Base-by-base conservation (phyloP, 192 early-diverging fungal genomes). In the Entomortierella beljakovae region DNA sequence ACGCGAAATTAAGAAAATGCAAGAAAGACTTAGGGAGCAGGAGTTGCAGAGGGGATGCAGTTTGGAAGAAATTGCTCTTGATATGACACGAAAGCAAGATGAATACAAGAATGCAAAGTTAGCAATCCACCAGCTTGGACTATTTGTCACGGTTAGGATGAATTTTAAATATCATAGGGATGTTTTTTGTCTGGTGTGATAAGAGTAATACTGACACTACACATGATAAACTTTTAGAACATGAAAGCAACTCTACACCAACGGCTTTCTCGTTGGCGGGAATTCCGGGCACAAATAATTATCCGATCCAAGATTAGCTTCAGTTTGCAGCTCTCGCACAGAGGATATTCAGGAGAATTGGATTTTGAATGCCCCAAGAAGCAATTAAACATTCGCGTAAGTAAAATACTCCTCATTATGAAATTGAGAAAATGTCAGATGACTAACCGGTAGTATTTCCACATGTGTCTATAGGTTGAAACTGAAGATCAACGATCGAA, bases 311-410 rank as follows among this genome's bases (percentile, higher is more conserved):
- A 86, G 59, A 66, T 84, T 64, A 82, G 91, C 58, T 99, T 99
- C 76, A 64, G 76, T 22, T 85, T 87, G 40, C 84, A 94, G 53
- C 85, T 99, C 63, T 62, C 83, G 11, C 88, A 90, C 67, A 90
- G 98, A 33, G 95, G 94, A 6, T 98, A 94, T 81, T 83, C 84
- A 13, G 97, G 96, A 11, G 85, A 84, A 58, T 82, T 99, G 20
- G 77, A 86, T 29, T 89, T 99, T 62, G 86, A 97, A 51, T 94
- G 97, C 70, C 34, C 80, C 3, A 72, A 84, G 38, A 74, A 87
- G 48, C 86, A 82, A 42, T 83, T 98, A 16, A 69, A 80, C 15
- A 85, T 96, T 16, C 76, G 86, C 60, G 92, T 95, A 69, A 60
- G 63, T 67, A 40, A 7, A 57, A 26, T 31, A 43, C 42, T 13